phyloP scores from a whole-genome alignment of 257 asterid species.

The Solanum pennellii region DNA sequence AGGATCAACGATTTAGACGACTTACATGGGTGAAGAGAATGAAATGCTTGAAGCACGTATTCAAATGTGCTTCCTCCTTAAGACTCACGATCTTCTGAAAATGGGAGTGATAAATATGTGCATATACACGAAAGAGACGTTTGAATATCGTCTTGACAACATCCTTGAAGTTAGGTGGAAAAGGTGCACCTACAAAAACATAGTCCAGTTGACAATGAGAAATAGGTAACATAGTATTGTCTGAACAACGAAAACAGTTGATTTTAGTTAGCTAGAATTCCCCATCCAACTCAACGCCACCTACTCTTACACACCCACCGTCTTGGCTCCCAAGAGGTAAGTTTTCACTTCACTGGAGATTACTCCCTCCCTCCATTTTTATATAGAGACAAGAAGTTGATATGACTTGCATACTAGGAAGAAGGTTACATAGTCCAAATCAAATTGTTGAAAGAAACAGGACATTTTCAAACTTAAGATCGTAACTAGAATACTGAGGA shows the following conservation, averaged over 20 bases:
- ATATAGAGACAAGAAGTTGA: not conserved
- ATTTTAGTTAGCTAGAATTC: not conserved
- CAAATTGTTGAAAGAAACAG: not conserved
- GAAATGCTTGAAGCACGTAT: constrained; percentile 82
- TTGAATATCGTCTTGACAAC: constrained; percentile 74
- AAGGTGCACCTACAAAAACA: constrained; percentile 49
- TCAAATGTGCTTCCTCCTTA: constrained; percentile 75
- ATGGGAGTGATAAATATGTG: constrained; percentile 75
- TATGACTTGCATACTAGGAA: not conserved
- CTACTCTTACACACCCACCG: not conserved
- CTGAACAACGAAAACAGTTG: not conserved
- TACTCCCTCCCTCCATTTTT: not conserved
- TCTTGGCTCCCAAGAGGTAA: not conserved
- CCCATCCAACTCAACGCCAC: not conserved
- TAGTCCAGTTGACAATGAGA: not conserved
- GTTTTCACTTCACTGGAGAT: not conserved
- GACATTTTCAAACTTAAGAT: not conserved
- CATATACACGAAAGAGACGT: constrained; percentile 76
- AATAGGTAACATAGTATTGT: not conserved
- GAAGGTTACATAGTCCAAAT: not conserved
- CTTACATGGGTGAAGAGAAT: constrained; percentile 65
- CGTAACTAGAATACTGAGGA: not conserved
- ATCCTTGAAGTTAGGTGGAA: constrained; percentile 65
- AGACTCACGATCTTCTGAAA: constrained; percentile 69
- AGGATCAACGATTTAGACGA: not conserved